Evolutionary conservation across 306 rosid species (phyloP).

Genomic region (Quercus aquifolioides): DNA sequence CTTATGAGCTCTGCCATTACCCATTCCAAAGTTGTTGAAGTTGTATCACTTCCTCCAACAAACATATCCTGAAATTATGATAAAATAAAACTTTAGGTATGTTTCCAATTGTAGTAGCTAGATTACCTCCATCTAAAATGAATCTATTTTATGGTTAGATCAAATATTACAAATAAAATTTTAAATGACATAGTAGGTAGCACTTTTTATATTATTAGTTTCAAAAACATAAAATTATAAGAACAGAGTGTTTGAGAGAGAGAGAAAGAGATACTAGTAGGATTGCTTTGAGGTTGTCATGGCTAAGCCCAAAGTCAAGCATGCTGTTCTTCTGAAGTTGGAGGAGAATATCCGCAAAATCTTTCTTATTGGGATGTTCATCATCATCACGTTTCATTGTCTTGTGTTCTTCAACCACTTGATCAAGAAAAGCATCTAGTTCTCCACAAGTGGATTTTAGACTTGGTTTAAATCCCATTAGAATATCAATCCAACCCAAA

Average conservation of each 20-base stretch:
- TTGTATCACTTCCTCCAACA: slow-evolving; percentile 27
- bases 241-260: not conserved
- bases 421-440: slow-evolving; percentile 8
- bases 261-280: slow-evolving; percentile 9
- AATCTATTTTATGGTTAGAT: too few species aligned
- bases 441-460: not conserved
- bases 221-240: too few species aligned
- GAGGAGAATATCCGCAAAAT: slow-evolving; percentile 23
- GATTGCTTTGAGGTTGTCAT: slow-evolving; percentile 19
- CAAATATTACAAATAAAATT: too few species aligned
- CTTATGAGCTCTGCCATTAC: slow-evolving; percentile 32
- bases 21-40: slow-evolving; percentile 26
- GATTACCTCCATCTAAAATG: too few species aligned
- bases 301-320: slow-evolving; percentile 7
- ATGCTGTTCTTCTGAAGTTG: not conserved
- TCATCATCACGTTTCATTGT: not conserved
- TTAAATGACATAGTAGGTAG: too few species aligned
- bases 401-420: slow-evolving; percentile 26
- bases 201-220: too few species aligned
- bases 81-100: not conserved
- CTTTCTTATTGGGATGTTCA: not conserved
- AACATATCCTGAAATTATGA: slow-evolving; percentile 22
- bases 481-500: slow-evolving; percentile 27
- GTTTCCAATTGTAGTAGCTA: too few species aligned
- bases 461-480: slow-evolving; percentile 1